Base-by-base conservation (phyloP, 352 stramenopile species). In the Pythium scleroteichum region DNA sequence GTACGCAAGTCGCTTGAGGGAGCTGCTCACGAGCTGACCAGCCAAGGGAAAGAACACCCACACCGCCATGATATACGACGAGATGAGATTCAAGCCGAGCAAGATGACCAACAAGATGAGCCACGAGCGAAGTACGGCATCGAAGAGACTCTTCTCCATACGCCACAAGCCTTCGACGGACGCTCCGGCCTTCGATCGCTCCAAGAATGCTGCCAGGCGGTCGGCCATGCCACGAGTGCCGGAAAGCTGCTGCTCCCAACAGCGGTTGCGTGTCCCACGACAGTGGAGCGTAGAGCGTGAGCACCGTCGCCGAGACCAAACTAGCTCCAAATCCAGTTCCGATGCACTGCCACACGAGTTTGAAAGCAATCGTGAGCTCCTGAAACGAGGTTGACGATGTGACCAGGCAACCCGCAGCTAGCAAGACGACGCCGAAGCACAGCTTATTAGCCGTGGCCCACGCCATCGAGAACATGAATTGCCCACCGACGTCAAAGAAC, bases 221-320 rank as follows among this genome's bases (percentile, higher is more conserved):
- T 44, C 38, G 38, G 14, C 38, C 38, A 44, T 44, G 14, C 38
- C 17, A 44, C 13, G 17, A 44, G 13, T 17, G 17, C 13, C 7
- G 17, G 38, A 44, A 44, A 7, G 38, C 38, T n/a, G 38, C 17
- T 44, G 38, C 81, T 5, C 71, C 81, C 4, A 88, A 53, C 27
- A 80, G 77, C 4, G 78, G 75, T 45, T 77, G 61, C 2, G 78
- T 82, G 57, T 88, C 90, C 83, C 83, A 93, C n/a, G 79, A 71
- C 8, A 93, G 57, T 5, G 83, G 83, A 0, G 81, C 78, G 50
- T 84, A 87, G 20, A 90, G 51, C 47, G 75, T 84, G 20, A 93
- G 53, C 23, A 90, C 22, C 29, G 77, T 39, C 3, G 60, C 76
- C 19, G 84, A 68, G 10, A 62, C 56, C 22, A 93, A 58, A 2